These are phyloP conservation scores for Podosphaera fusca DNA, from an alignment of 2,329 filamentous ascomycete genomes.

Conservation along the genomic window DNA sequence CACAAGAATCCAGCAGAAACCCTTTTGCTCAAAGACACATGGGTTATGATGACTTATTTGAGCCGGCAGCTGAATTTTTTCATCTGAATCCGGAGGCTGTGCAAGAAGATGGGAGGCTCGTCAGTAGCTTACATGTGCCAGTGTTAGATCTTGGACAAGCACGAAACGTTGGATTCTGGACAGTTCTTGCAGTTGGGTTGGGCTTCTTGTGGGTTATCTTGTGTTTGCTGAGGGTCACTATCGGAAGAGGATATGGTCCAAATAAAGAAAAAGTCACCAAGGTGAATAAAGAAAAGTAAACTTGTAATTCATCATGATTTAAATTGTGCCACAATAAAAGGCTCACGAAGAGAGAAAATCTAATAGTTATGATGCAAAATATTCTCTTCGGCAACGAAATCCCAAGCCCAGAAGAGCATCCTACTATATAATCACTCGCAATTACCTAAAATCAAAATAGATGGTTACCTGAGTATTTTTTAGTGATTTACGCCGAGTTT, in stretches of 20 bases:
- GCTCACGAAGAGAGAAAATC: neutral
- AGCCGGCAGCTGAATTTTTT: slow-evolving; percentile 58
- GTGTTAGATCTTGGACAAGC: slow-evolving; percentile 34
- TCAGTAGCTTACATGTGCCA: slow-evolving; percentile 36
- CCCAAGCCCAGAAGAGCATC: too few species aligned
- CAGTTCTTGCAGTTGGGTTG: slow-evolving; percentile 31
- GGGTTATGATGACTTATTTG: slow-evolving; percentile 71
- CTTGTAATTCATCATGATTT: neutral
- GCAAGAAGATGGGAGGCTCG: slow-evolving; percentile 17
- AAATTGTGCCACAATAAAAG: neutral
- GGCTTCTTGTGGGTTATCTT: slow-evolving; percentile 50
- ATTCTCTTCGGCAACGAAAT: too few species aligned
- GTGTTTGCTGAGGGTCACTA: slow-evolving; percentile 15
- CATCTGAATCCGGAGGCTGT: slow-evolving; percentile 33
- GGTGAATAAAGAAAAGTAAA: slow-evolving; percentile 9
- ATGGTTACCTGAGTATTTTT: too few species aligned
- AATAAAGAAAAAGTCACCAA: neutral
- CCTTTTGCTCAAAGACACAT: slow-evolving; percentile 70
- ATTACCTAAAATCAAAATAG: too few species aligned
- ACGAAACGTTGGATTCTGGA: slow-evolving; percentile 27
- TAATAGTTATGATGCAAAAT: neutral
- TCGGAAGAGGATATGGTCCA: slow-evolving; percentile 8
- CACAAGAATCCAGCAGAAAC: slow-evolving; percentile 45
- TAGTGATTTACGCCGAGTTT: too few species aligned
- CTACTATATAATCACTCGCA: too few species aligned